Evolutionary conservation across 169 alveolate genomes (phyloP).

Genomic region (Cyclospora cayetanensis): DNA sequence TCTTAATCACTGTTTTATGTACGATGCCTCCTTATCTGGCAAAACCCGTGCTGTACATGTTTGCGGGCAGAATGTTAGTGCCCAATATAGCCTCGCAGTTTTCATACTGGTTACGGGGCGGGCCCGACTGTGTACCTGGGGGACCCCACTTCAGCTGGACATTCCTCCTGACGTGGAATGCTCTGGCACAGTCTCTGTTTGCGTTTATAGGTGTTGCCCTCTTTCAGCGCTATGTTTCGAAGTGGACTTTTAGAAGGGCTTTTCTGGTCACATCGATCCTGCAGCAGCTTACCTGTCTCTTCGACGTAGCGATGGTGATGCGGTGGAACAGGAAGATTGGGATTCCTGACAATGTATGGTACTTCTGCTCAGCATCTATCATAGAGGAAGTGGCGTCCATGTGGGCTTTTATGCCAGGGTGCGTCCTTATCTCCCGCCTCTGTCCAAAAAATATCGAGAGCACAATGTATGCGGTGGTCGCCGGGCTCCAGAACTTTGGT

Average conservation of each 20-base stretch:
- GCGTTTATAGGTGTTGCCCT: constrained; percentile 61
- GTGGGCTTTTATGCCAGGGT: constrained; percentile 70
- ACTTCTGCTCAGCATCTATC: constrained; percentile 60
- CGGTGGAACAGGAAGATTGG: constrained; percentile 64
- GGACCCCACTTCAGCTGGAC: constrained; percentile 73
- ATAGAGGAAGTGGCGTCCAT: constrained; percentile 64
- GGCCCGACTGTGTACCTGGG: constrained; percentile 67
- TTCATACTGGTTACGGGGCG: constrained; percentile 61
- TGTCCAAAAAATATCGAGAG: constrained; percentile 62
- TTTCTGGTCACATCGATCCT: constrained; percentile 64
- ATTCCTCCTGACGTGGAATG: constrained; percentile 44
- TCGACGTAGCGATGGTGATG: constrained; percentile 63
- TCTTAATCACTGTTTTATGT: constrained; percentile 34
- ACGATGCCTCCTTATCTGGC: constrained; percentile 59
- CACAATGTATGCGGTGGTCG: constrained; percentile 72
- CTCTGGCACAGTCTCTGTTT: constrained; percentile 26
- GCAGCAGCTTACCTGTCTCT: constrained; percentile 38
- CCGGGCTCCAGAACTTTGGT: constrained; percentile 65
- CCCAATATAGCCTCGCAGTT: constrained; percentile 68
- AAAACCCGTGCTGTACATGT: constrained; percentile 64
- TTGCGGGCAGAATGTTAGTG: constrained; percentile 46
- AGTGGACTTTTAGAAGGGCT: constrained; percentile 66
- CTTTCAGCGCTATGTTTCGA: constrained; percentile 61
- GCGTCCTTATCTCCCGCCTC: constrained; percentile 59
- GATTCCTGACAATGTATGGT: constrained; percentile 70